phyloP scores from a whole-genome alignment of 31 red algal species.

The Asparagopsis taxiformis region DNA sequence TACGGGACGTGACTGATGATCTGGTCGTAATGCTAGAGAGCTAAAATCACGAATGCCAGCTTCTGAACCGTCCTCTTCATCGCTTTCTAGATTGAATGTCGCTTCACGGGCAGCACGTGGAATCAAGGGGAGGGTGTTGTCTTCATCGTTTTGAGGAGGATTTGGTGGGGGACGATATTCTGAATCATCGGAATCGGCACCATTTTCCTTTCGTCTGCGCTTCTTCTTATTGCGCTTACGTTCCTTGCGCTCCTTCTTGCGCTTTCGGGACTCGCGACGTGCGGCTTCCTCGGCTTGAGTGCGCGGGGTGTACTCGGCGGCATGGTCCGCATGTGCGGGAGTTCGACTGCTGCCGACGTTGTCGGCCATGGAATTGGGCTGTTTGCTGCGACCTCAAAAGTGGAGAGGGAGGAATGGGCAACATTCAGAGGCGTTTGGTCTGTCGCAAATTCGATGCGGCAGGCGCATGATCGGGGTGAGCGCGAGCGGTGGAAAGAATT shows the following conservation, averaged over 20 bases:
- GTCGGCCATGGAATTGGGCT: too few relatives aligned
- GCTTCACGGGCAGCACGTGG: conserved; percentile 45
- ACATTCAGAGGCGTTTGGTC: too few relatives aligned
- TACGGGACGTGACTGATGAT: conserved; percentile 84
- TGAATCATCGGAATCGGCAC: conserved; percentile 39
- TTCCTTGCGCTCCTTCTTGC: conserved; percentile 44
- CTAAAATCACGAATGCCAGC: conserved; percentile 30
- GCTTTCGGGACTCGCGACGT: conserved; percentile 6
- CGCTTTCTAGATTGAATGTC: conserved; percentile 31
- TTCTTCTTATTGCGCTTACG: conserved; percentile 41
- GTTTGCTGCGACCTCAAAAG: too few relatives aligned
- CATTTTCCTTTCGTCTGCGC: conserved; percentile 2
- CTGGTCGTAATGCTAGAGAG: conserved; percentile 65
- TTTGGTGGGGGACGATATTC: background rate
- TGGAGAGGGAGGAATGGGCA: too few relatives aligned
- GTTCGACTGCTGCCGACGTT: too few relatives aligned
- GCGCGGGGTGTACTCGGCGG: background rate
- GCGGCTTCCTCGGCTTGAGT: background rate
- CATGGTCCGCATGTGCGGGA: too few relatives aligned
- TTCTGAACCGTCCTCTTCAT: conserved; percentile 42
- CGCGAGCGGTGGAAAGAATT: too few relatives aligned
- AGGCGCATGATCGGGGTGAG: too few relatives aligned
- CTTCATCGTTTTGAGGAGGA: conserved; percentile 10
- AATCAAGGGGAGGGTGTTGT: conserved; percentile 39
- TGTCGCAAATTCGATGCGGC: too few relatives aligned